Conservation (phyloP, 2,329 filamentous ascomycete species). For the Cercospora sp. region DNA sequence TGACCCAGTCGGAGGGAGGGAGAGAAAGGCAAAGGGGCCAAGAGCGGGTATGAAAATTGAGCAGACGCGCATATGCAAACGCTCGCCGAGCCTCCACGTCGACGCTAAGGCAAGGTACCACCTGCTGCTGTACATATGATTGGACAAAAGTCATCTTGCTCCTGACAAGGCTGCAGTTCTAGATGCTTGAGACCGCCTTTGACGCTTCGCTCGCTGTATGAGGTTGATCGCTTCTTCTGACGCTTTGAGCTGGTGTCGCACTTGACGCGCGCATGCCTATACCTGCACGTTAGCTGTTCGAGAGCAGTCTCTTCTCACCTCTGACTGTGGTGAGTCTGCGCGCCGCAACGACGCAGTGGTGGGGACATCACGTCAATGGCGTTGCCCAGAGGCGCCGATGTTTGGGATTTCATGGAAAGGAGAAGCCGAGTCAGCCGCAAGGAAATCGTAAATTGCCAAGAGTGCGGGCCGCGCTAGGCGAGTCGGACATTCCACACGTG, state of each 20-base stretch:
- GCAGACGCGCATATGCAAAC: constrained; percentile 4
- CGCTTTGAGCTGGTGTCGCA: not conserved
- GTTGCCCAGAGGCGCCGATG: not conserved
- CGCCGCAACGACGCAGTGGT: not conserved
- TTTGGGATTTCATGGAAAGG: not conserved
- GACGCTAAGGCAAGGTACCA: constrained; percentile 16
- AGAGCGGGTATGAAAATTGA: not conserved
- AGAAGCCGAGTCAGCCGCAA: not conserved
- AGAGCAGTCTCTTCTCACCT: not conserved
- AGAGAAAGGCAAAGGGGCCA: not conserved
- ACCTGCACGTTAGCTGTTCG: not conserved
- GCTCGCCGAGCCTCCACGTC: constrained; percentile 11
- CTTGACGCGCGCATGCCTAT: not conserved
- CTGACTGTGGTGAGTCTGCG: not conserved
- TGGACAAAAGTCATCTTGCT: constrained; percentile 8
- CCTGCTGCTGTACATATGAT: not conserved
- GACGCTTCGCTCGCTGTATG: constrained; percentile 3
- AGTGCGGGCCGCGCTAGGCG: not conserved
- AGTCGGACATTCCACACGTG: not conserved
- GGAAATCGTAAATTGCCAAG: not conserved
- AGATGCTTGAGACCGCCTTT: constrained; percentile 6
- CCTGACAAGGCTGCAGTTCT: constrained; percentile 16
- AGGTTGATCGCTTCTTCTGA: not conserved
- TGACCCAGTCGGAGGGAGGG: not conserved
- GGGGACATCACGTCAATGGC: not conserved